phyloP scores from a whole-genome alignment of 2,329 filamentous ascomycete genomes.

The Fusarium goolgardi region DNA sequence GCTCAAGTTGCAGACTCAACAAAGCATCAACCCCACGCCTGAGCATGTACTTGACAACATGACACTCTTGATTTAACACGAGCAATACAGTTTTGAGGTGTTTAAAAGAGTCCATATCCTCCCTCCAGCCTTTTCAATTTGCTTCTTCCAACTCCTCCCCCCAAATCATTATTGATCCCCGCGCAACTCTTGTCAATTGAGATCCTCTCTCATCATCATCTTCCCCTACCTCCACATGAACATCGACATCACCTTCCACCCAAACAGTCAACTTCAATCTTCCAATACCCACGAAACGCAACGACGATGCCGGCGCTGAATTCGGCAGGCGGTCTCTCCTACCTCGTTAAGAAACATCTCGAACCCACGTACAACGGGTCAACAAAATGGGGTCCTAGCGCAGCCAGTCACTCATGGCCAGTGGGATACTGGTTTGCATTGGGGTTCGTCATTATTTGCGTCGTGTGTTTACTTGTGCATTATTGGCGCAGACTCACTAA shows the following conservation, averaged over 20 bases:
- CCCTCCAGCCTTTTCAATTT: neutral
- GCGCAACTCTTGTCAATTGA: neutral
- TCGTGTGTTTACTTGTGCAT: too few relatives aligned
- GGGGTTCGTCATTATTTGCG: too few relatives aligned
- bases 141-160: rapidly evolving
- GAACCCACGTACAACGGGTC: neutral
- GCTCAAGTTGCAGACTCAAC: neutral
- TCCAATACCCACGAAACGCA: neutral
- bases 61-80: neutral
- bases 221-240: neutral
- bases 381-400: neutral
- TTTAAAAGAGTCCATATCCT: neutral
- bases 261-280: neutral
- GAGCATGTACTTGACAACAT: neutral
- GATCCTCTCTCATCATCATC: neutral
- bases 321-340: neutral
- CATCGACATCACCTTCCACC: too few relatives aligned
- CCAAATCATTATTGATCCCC: neutral
- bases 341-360: neutral
- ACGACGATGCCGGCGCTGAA: neutral
- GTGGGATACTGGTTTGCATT: too few relatives aligned
- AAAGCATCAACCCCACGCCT: neutral
- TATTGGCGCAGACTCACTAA: too few relatives aligned
- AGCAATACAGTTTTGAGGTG: neutral
- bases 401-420: neutral